phyloP scores from a whole-genome alignment of 768 basidiomycete genomes.

The Scleroderma bovista region DNA sequence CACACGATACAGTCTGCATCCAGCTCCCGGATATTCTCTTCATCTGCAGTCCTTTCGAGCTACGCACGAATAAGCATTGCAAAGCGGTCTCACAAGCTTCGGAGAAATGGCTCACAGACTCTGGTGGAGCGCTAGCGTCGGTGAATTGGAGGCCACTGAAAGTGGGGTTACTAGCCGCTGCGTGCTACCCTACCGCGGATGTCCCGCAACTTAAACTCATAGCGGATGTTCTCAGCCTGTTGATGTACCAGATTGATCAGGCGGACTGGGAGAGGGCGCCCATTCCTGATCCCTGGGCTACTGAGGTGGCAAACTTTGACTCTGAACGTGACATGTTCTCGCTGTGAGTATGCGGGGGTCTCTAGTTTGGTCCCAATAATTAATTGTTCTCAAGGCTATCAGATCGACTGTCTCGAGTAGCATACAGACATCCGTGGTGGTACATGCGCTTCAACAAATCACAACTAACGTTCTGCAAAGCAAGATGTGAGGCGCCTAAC shows the following conservation, averaged over 20 bases:
- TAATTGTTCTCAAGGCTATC: conserved; percentile 31
- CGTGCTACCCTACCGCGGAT: conserved; percentile 57
- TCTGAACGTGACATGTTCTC: conserved; percentile 8
- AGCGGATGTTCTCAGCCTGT: conserved; percentile 43
- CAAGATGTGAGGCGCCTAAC: conserved; percentile 26
- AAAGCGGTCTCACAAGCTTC: conserved; percentile 21
- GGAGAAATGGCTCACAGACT: conserved; percentile 23
- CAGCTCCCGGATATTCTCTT: conserved; percentile 27
- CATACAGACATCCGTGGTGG: conserved; percentile 35
- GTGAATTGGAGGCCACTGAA: conserved; percentile 27
- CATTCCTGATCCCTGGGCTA: conserved; percentile 25
- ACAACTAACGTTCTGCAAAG: conserved; percentile 29
- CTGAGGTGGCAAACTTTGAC: conserved; percentile 12
- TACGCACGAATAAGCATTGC: conserved; percentile 26
- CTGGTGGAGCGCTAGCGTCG: conserved; percentile 15
- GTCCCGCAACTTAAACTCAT: conserved; percentile 48
- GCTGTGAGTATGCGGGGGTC: conserved; percentile 19
- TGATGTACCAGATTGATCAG: conserved; percentile 24
- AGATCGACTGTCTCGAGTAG: conserved; percentile 31
- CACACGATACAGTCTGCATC: conserved; percentile 15
- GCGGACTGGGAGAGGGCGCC: not conserved
- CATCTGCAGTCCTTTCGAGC: conserved; percentile 19
- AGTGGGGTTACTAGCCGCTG: conserved; percentile 48
- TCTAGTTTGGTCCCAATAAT: conserved; percentile 4
- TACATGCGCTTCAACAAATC: conserved; percentile 35